Evolutionary conservation across 1,139 yeast genomes (phyloP).

Genomic region (Lodderomyces orthopsilosis): DNA sequence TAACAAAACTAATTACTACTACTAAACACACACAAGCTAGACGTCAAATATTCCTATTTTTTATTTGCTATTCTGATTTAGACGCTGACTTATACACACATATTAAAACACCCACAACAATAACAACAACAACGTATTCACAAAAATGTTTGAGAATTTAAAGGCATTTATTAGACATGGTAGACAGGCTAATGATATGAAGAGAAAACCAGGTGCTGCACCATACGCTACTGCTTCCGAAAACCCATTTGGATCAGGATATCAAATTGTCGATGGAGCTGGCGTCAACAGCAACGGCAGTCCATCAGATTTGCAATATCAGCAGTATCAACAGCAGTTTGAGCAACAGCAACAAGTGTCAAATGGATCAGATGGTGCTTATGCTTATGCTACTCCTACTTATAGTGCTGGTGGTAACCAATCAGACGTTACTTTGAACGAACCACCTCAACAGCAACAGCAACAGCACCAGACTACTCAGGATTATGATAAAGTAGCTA

Average conservation of each 20-base stretch:
- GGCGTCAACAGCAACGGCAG: not conserved
- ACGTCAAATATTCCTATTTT: not conserved
- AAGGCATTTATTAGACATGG: conserved; percentile 85
- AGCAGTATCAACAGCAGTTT: conserved; percentile 5
- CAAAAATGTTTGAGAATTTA: conserved; percentile 59
- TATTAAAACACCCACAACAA: not conserved
- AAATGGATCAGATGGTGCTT: conserved; percentile 1
- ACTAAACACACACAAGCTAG: not conserved
- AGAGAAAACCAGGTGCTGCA: conserved; percentile 16
- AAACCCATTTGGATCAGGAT: conserved; percentile 7
- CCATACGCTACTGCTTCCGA: conserved; percentile 5
- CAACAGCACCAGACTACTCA: conserved; percentile 6
- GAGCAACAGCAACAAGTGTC: conserved; percentile 5
- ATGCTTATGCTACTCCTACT: conserved; percentile 6
- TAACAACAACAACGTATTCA: not conserved
- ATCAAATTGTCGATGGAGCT: conserved; percentile 4
- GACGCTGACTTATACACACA: not conserved
- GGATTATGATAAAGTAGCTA: conserved; percentile 50
- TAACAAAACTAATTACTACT: too few relatives aligned
- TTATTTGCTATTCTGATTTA: not conserved
- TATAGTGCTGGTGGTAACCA: not conserved
- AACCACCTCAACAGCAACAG: conserved; percentile 5
- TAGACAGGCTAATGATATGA: conserved; percentile 59
- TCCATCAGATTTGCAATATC: conserved; percentile 5
- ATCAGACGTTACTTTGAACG: conserved; percentile 12